These are phyloP conservation scores for Phialophora macrospora DNA, from an alignment of 2,329 filamentous ascomycete species.

Conservation along the genomic window DNA sequence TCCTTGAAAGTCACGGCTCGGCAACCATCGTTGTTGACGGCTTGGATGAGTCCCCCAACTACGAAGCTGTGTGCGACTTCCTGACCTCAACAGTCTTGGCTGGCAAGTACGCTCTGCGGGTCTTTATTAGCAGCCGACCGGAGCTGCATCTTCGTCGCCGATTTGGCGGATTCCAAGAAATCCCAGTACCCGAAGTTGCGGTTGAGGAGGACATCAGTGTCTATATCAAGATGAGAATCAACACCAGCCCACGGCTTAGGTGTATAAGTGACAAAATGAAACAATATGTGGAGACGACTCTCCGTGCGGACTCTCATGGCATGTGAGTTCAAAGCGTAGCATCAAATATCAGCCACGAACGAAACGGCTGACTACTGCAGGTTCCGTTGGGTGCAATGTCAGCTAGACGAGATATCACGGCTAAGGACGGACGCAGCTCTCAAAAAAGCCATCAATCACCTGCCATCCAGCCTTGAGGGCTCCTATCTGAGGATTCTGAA, in stretches of 20 bases:
- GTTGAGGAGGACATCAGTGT: slow-evolving; percentile 28
- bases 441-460: slow-evolving; percentile 26
- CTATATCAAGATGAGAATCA: slow-evolving; percentile 29
- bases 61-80: slow-evolving; percentile 28
- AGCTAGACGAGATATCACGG: slow-evolving; percentile 32
- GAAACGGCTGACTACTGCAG: slow-evolving; percentile 3
- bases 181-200: slow-evolving; percentile 22
- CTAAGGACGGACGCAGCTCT: slow-evolving; percentile 30
- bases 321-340: slow-evolving; percentile 23
- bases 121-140: slow-evolving; percentile 31
- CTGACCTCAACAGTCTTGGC: slow-evolving; percentile 24
- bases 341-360: neutral
- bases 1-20: slow-evolving; percentile 13
- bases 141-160: slow-evolving; percentile 25
- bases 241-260: slow-evolving; percentile 16
- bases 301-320: slow-evolving; percentile 24
- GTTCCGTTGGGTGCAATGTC: slow-evolving; percentile 38
- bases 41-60: slow-evolving; percentile 31
- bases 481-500: slow-evolving; percentile 32
- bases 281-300: slow-evolving; percentile 21
- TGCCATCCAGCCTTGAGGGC: slow-evolving; percentile 31
- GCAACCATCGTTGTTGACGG: slow-evolving; percentile 29
- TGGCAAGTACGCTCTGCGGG: slow-evolving; percentile 21
- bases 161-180: slow-evolving; percentile 20
- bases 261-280: slow-evolving; percentile 32